Conservation (phyloP, 805 yeast genomes). For the Ogataea minuta region DNA sequence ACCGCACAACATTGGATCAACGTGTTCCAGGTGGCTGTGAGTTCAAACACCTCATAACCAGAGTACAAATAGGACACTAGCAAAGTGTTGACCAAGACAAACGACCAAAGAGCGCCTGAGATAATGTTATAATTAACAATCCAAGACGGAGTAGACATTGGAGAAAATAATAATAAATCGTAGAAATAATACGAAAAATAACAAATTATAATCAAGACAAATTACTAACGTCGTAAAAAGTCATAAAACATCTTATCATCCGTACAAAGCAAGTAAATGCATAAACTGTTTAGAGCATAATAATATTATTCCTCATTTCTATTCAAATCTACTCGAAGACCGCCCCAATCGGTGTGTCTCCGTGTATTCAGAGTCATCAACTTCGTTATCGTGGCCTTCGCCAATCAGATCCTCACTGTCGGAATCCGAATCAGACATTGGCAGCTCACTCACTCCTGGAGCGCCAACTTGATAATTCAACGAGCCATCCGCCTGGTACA, state of each 20-base stretch:
- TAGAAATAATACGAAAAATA: not conserved
- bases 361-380: slow-evolving; percentile 25
- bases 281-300: not conserved
- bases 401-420: slow-evolving; percentile 32
- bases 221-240: no score
- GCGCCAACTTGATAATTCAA: slow-evolving; percentile 24
- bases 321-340: slow-evolving; percentile 13
- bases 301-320: slow-evolving; percentile 1
- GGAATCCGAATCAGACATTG: slow-evolving; percentile 26
- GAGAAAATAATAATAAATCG: not conserved
- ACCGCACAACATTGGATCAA: slow-evolving; percentile 76
- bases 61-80: slow-evolving; percentile 38
- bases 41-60: slow-evolving; percentile 62
- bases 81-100: slow-evolving; percentile 29
- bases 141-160: slow-evolving; percentile 22
- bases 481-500: slow-evolving; percentile 49
- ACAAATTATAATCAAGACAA: no score
- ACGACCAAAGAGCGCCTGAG: slow-evolving; percentile 35
- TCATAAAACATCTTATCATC: no score
- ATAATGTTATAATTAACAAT: slow-evolving; percentile 33
- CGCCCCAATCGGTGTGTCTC: slow-evolving; percentile 15
- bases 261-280: no score
- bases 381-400: slow-evolving; percentile 20
- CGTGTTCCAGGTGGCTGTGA: slow-evolving; percentile 57
- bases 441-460: slow-evolving; percentile 18